Base-by-base conservation (phyloP, 139 green algal species). In the Chlorella sorokiniana region DNA sequence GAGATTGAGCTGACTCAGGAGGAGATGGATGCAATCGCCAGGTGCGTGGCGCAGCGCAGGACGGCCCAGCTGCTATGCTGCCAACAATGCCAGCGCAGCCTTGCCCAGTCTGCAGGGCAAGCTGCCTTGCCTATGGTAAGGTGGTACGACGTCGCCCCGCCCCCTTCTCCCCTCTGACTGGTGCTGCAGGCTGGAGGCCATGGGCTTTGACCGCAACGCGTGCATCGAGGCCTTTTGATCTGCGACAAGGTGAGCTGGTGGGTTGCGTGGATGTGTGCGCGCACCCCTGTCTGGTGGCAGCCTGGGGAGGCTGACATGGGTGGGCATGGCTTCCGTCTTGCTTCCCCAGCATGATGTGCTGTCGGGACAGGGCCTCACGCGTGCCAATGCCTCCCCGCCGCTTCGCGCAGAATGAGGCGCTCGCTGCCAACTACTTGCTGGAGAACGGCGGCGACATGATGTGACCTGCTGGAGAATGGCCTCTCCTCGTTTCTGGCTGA, bases 381-480 rank as follows among this genome's bases (percentile, higher is more conserved):
- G 14, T 16, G 48, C 48, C 14, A 25, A 11, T 59, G 48, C 48
- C 48, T 16, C 16, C 48, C 14, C 48, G 56, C 22, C n/a, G 48
- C 56, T 65, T 29, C n/a, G n/a, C n/a, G 56, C 56, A 65, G 59
- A 59, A 70, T 41, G 51, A 82, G 62, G 89, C 94, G 79, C 73
- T 98, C 69, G 97, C 97, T n/a, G 97, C 97, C 31, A 99, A 99
- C 86, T 99, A 94, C 88, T 90, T 99, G 63, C 86, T 98, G 38
- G 94, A 99, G 78, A 88, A 95, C 67, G 76, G 38, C 40, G 31
- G 45, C 6, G 74, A 84, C 51, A 69, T 78, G 65, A 44, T 67
- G 76, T 38, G 31, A 63, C 48, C 48, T 16, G 61, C 61, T n/a
- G n/a, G n/a, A n/a, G n/a, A n/a, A n/a, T n/a, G n/a, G n/a, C n/a